A percentile compares a stretch with the other conserved stretches of the same genome.
Evolutionary conservation across 371 early-diverging fungal species (phyloP).

Genomic region (Mortierella sp.): DNA sequence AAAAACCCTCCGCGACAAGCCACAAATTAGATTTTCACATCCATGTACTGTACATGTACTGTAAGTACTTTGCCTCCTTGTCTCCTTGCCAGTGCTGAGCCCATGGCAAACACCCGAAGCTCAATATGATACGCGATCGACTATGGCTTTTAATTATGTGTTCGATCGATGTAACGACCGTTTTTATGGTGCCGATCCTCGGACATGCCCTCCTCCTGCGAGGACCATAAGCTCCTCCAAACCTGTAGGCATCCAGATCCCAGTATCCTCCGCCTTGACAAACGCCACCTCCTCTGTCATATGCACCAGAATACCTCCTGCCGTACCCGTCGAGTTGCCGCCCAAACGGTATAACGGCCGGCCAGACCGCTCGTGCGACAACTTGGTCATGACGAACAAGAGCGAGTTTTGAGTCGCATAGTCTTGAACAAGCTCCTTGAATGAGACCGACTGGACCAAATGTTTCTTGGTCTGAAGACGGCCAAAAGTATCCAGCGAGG

Average conservation of each 20-base stretch:
- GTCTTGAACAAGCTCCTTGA: conserved; percentile 65
- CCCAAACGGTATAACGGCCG: conserved; percentile 65
- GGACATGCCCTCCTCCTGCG: conserved; percentile 33
- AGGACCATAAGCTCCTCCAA: conserved; percentile 53
- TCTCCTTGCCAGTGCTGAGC: not conserved
- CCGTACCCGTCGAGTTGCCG: conserved; percentile 52
- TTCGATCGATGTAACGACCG: not conserved
- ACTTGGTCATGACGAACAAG: conserved; percentile 59
- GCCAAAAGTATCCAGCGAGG: conserved; percentile 20
- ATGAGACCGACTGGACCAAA: conserved; percentile 48
- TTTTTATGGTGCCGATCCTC: not conserved
- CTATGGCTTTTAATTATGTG: not conserved
- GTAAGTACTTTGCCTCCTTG: not conserved
- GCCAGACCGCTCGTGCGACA: conserved; percentile 59
- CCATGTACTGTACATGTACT: not conserved
- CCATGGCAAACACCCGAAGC: not conserved
- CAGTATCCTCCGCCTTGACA: conserved; percentile 45
- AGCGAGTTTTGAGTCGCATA: conserved; percentile 60
- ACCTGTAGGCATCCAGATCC: conserved; percentile 43
- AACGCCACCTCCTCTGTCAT: conserved; percentile 57
- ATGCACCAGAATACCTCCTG: conserved; percentile 50
- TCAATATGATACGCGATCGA: not conserved
- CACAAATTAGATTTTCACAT: not conserved
- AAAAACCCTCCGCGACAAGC: conserved; percentile 7
- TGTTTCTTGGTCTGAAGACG: conserved; percentile 44